Percentiles rank a stretch among this genome's conserved stretches.
Evolutionary conservation across 768 basidiomycete species (phyloP).

Genomic region (Leccinum longicurvipes): DNA sequence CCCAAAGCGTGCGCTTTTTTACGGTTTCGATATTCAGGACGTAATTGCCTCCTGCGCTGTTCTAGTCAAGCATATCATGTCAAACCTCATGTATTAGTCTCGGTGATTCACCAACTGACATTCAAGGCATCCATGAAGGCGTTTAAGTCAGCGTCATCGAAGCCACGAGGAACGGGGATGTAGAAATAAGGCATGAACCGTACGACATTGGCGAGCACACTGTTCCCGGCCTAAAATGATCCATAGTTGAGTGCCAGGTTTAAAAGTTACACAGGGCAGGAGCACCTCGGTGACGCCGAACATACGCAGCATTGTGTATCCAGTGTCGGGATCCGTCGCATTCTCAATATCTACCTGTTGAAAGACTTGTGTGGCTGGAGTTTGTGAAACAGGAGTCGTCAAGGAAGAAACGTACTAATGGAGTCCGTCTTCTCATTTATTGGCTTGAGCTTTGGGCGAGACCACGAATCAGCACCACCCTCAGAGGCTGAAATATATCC

Average conservation of each 20-base stretch:
- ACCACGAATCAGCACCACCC: conserved; percentile 77
- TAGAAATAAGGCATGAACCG: conserved; percentile 94
- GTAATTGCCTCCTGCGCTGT: conserved; percentile 29
- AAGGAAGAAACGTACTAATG: conserved; percentile 50
- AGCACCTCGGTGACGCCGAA: conserved; percentile 88
- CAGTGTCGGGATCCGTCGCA: conserved; percentile 42
- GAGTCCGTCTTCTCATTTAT: conserved; percentile 61
- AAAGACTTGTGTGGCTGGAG: conserved; percentile 54
- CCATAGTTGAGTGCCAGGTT: conserved; percentile 1
- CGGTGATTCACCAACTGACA: conserved; percentile 41
- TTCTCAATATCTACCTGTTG: conserved; percentile 96
- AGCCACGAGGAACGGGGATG: conserved; percentile 81
- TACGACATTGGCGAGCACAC: conserved; percentile 79
- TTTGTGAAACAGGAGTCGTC: not conserved
- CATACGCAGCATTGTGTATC: conserved; percentile 56
- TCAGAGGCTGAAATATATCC: conserved; percentile 49
- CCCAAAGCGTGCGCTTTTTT: conserved; percentile 76
- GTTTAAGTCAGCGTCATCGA: conserved; percentile 61
- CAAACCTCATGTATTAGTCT: not conserved
- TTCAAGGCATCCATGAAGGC: conserved; percentile 71
- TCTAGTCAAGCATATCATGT: conserved; percentile 11
- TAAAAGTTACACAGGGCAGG: not conserved
- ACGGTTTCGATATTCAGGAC: conserved; percentile 58
- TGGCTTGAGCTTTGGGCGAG: conserved; percentile 53
- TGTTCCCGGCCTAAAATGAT: conserved; percentile 67